Evolutionary conservation across 2,329 filamentous ascomycete genomes (phyloP), one percentile per base, ranked within the genome.

Genomic region (Fusarium graminum): DNA sequence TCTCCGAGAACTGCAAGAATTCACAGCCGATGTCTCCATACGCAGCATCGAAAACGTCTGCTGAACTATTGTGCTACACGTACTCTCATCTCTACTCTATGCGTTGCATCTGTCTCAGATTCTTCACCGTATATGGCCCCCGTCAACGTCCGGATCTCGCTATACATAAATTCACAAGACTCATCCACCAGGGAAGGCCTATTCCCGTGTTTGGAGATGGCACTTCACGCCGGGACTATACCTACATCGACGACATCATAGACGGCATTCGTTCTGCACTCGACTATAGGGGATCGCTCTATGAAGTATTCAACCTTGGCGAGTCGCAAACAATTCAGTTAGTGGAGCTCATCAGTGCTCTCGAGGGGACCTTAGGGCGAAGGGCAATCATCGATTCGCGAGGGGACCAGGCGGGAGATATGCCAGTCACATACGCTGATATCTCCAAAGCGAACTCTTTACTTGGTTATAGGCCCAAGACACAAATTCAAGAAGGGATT

Each of bases 101-200:
- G 7, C 57, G 57, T 6, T 60, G 57, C 25, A 36, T 59, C 44
- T 60, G 57, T 12, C 57, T 59, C 1, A 49, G 57, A 4, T 59
- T 60, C 28, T 59, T 60, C 16, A 60, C 57, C 17, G 57, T 59
- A 8, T 60, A 60, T 7, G 57, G 57, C 0, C 57, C 54, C 2
- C 57, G 57, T 4, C 44, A 60, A 19, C 57, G 57, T 0, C 57
- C 57, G 13, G 57, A 60, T 6, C 57, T 60, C 6, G 57, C 57
- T 1, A 60, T 60, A 0, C 57, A 60, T n/a, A 59, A 60, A 16
- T 60, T 60, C 28, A 60, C 57, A 2, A 44, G 38, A n/a, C 57
- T 60, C 7, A 59, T 60, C 3, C 54, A 60, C 7, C 54, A 59
- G 3, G 57, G 57, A 10, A 44, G 52, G 28, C 54, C 54, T 1